phyloP scores from a whole-genome alignment of 805 yeast species.

The Candida loeiensis region DNA sequence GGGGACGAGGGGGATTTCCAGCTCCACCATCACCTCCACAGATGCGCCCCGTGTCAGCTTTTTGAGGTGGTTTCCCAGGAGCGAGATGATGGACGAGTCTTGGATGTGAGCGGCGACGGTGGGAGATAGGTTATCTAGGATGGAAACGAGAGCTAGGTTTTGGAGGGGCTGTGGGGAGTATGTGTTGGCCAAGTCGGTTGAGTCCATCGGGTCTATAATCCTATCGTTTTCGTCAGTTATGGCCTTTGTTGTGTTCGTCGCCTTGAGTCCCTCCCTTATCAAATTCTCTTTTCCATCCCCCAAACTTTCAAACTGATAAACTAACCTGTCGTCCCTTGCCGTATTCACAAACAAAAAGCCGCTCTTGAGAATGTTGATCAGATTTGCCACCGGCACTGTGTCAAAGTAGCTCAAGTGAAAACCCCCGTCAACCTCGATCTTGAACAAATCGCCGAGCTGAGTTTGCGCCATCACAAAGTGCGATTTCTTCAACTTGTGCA shows the following conservation, averaged over 20 bases:
- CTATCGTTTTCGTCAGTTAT: too few species aligned
- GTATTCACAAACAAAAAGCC: conserved; percentile 74
- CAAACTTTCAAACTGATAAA: conserved; percentile 76
- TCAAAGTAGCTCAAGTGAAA: conserved; percentile 70
- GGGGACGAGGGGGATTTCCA: conserved; percentile 70
- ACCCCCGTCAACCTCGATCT: conserved; percentile 48
- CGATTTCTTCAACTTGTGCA: conserved; percentile 60
- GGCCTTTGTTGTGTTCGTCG: too few species aligned
- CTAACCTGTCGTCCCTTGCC: conserved; percentile 56
- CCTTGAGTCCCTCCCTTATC: conserved; percentile 10
- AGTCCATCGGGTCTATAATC: too few species aligned
- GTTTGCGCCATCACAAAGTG: conserved; percentile 66
- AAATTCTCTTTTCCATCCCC: conserved; percentile 55
- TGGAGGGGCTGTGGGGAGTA: conserved; percentile 30
- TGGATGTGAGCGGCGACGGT: conserved; percentile 27
- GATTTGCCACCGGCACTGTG: conserved; percentile 57
- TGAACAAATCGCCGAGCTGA: conserved; percentile 70
- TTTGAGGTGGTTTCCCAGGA: conserved; percentile 45
- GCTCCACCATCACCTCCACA: conserved; percentile 60
- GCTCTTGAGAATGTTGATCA: conserved; percentile 59
- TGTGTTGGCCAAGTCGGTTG: too few species aligned
- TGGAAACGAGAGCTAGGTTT: conserved; percentile 59
- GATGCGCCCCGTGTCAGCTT: conserved; percentile 55
- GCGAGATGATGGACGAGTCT: conserved; percentile 17
- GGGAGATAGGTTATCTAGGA: conserved; percentile 52